A percentile compares a stretch with the other conserved stretches of the same genome.
Evolutionary conservation across 2,329 filamentous ascomycete species (phyloP).

Genomic region (Chaetomiaceae sp.): DNA sequence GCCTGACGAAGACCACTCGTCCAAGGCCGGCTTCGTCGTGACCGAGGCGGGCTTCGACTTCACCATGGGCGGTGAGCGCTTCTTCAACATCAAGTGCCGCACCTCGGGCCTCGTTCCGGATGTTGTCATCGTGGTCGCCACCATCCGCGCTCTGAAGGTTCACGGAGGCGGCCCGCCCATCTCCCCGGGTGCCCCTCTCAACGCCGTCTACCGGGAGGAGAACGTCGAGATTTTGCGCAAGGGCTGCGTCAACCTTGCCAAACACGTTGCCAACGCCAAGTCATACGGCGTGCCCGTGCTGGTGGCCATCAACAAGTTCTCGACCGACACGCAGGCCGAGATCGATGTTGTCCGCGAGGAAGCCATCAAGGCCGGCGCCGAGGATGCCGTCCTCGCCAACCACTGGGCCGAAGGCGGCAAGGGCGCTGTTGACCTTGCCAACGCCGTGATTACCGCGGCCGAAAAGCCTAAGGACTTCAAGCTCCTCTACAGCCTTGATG

Average conservation of each 20-base stretch:
- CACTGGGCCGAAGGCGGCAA: conserved; percentile 96
- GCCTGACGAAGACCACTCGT: conserved; percentile 74
- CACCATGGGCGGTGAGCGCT: conserved; percentile 98
- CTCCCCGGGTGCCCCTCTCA: conserved; percentile 76
- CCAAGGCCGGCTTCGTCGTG: conserved; percentile 86
- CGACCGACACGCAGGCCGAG: conserved; percentile 89
- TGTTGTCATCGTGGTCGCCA: conserved; percentile 91
- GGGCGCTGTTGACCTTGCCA: conserved; percentile 83
- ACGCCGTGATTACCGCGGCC: conserved; percentile 77
- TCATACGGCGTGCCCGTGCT: conserved; percentile 89
- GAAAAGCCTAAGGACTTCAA: conserved; percentile 83
- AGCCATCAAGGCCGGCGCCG: conserved; percentile 83
- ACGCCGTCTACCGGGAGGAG: conserved; percentile 85
- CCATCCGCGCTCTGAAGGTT: conserved; percentile 91
- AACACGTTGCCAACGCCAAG: conserved; percentile 89
- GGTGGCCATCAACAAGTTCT: conserved; percentile 95
- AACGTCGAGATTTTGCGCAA: conserved; percentile 86
- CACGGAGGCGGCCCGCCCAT: conserved; percentile 96
- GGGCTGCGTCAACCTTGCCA: conserved; percentile 90
- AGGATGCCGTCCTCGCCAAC: conserved; percentile 88
- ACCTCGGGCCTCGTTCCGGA: conserved; percentile 89
- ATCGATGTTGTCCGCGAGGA: conserved; percentile 86
- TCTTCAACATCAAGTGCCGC: conserved; percentile 99
- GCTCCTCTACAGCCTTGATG: conserved; percentile 76
- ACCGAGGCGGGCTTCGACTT: conserved; percentile 99